These are phyloP conservation scores for Larix kaempferi DNA, from an alignment of 75 land plant species.

Conservation along the genomic window DNA sequence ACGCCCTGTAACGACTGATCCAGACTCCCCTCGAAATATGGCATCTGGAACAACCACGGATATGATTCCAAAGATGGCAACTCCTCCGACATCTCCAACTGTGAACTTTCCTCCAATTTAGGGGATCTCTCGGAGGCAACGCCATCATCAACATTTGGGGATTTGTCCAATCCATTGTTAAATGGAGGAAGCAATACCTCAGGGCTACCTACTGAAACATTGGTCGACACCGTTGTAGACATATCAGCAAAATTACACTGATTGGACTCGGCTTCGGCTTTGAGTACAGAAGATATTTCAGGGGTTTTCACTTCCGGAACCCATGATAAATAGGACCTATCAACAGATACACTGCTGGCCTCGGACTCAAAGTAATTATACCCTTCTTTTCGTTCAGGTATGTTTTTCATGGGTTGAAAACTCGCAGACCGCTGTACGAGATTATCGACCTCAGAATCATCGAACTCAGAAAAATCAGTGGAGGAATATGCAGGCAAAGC, in stretches of 20 bases:
- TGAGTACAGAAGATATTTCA: neutral
- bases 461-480: neutral
- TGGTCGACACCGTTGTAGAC: neutral
- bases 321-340: neutral
- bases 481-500: no score
- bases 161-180: neutral
- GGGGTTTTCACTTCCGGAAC: neutral
- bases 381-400: neutral
- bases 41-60: neutral
- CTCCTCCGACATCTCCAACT: neutral
- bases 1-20: slow-evolving; percentile 5
- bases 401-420: neutral
- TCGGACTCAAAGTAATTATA: neutral
- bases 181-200: neutral
- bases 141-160: no score
- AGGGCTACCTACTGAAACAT: neutral
- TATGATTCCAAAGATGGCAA: neutral
- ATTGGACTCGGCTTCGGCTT: neutral
- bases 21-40: neutral
- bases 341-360: neutral
- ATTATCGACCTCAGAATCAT: neutral
- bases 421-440: neutral
- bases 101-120: slow-evolving; percentile 1
- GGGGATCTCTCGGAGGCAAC: neutral
- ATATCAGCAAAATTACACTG: neutral